Percentiles rank a stretch among this genome's conserved stretches.
These are phyloP conservation scores for Wickerhamomyces strasburgensis DNA, from an alignment of 805 yeast genomes.

Conservation along the genomic window DNA sequence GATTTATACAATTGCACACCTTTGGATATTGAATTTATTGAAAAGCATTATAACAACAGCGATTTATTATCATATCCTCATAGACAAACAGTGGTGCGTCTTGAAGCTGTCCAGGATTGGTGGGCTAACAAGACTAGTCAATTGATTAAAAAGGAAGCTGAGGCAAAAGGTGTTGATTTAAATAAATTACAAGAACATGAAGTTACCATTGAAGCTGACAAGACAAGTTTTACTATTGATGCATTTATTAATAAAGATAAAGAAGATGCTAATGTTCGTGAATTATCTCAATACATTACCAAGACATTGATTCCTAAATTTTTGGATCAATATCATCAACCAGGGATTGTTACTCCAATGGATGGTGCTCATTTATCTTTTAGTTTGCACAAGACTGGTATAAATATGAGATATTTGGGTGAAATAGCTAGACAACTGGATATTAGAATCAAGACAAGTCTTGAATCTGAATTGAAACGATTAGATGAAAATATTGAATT, in stretches of 20 bases:
- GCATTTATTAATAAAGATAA: constrained; percentile 44
- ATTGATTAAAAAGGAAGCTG: constrained; percentile 29
- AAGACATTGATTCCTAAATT: constrained; percentile 58
- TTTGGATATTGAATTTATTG: constrained; percentile 72
- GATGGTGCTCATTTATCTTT: constrained; percentile 75
- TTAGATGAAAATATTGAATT: constrained; percentile 15
- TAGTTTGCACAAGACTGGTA: constrained; percentile 73
- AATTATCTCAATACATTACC: constrained; percentile 59
- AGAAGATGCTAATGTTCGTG: constrained; percentile 50
- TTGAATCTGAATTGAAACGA: constrained; percentile 11
- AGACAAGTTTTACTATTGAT: constrained; percentile 50
- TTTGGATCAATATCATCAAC: constrained; percentile 42
- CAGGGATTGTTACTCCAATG: constrained; percentile 54
- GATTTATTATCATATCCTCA: constrained; percentile 76
- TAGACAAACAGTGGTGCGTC: constrained; percentile 69
- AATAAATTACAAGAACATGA: constrained; percentile 27
- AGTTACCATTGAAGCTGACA: constrained; percentile 46
- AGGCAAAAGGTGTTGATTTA: constrained; percentile 23
- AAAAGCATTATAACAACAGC: constrained; percentile 48
- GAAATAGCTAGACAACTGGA: constrained; percentile 37
- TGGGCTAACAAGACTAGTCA: constrained; percentile 63
- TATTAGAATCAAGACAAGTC: constrained; percentile 26
- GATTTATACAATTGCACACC: constrained; percentile 86
- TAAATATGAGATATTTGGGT: constrained; percentile 87
- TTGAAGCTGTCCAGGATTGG: constrained; percentile 90